Conservation (phyloP, 129 eudicot genomes). For the Tagetes patula region DNA sequence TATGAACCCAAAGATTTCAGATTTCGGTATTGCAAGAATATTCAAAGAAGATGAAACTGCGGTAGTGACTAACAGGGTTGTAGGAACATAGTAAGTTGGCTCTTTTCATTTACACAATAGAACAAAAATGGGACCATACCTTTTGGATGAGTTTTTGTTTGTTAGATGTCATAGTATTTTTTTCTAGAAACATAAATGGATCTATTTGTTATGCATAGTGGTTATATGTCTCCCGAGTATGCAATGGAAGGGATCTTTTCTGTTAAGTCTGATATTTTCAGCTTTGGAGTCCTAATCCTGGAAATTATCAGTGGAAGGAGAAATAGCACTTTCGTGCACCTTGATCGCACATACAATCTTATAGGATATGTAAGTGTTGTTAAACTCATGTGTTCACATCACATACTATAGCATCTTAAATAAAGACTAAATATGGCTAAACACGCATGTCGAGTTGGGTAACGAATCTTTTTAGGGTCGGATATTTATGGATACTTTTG, state of each 20-base stretch:
- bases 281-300: conserved; percentile 37
- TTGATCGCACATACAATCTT: conserved; percentile 33
- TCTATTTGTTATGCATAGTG: conserved; percentile 18
- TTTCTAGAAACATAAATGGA: background rate
- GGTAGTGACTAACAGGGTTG: conserved; percentile 8
- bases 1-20: conserved; percentile 13
- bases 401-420: background rate
- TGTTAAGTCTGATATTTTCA: conserved; percentile 34
- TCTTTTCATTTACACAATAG: too few species aligned
- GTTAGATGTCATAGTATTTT: background rate
- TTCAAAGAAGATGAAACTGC: conserved; percentile 1
- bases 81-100: conserved; percentile 1
- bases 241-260: conserved; percentile 52
- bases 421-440: too few species aligned
- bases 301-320: conserved; percentile 36
- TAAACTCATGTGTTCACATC: background rate
- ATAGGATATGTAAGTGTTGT: conserved; percentile 39
- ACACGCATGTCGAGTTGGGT: too few species aligned
- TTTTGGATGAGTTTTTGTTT: background rate
- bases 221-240: conserved; percentile 73
- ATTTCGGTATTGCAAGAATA: conserved; percentile 21
- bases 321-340: conserved; percentile 32
- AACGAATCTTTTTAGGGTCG: too few species aligned
- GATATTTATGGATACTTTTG: too few species aligned
- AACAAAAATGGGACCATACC: too few species aligned